These are phyloP conservation scores for Trametes gibbosa DNA, from an alignment of 768 basidiomycete genomes.

Conservation along the genomic window DNA sequence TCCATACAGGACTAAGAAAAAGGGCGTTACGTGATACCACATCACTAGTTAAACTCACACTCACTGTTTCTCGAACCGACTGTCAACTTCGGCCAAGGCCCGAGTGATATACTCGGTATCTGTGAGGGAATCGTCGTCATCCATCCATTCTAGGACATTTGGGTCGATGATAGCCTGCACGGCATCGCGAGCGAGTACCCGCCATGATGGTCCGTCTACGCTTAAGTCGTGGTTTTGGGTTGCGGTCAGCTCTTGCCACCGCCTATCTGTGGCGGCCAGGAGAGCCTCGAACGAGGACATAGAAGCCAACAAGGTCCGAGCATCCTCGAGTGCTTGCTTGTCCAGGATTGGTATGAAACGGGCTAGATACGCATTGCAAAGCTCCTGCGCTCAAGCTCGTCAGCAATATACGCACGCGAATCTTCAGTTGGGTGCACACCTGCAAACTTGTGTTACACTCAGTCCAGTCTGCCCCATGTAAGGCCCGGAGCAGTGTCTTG, in stretches of 20 bases:
- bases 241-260: background rate
- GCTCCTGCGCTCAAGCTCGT: conserved; percentile 15
- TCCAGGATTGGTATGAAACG: conserved; percentile 31
- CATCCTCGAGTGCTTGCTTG: conserved; percentile 22
- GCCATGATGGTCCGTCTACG: conserved; percentile 11
- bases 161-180: conserved; percentile 42
- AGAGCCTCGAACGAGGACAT: background rate
- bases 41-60: background rate
- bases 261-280: background rate
- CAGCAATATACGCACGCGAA: background rate
- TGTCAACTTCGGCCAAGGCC: conserved; percentile 46
- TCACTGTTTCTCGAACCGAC: conserved; percentile 32
- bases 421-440: background rate
- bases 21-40: background rate
- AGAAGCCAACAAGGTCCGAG: background rate
- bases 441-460: conserved; percentile 21
- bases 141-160: conserved; percentile 53
- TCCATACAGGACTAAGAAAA: conserved; percentile 36
- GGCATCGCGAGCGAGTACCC: conserved; percentile 3
- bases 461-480: conserved; percentile 41
- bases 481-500: conserved; percentile 33
- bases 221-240: background rate
- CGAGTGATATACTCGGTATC: conserved; percentile 42
- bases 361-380: conserved; percentile 32
- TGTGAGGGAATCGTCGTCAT: conserved; percentile 43